These are phyloP conservation scores for Dysphania ambrosioides DNA, from an alignment of 148 eudicot genomes.

Conservation along the genomic window DNA sequence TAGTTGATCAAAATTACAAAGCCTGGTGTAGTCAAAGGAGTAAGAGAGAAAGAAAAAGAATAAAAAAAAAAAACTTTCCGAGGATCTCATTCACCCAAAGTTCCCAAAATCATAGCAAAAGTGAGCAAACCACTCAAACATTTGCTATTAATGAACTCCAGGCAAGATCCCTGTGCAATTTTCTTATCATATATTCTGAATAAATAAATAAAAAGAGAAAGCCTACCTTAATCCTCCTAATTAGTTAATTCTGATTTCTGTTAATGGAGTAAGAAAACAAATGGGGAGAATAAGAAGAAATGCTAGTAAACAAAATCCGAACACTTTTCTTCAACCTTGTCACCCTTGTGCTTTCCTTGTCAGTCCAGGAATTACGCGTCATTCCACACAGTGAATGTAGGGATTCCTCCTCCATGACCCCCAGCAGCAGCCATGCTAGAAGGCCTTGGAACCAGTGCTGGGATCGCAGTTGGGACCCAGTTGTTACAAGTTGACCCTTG, in stretches of 20 bases:
- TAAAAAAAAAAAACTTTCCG: slow-evolving; percentile 38
- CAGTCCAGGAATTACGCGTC: slow-evolving; percentile 31
- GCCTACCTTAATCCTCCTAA: slow-evolving; percentile 26
- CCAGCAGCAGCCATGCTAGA: slow-evolving; percentile 27
- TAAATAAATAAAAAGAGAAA: background rate
- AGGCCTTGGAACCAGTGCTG: slow-evolving; percentile 40
- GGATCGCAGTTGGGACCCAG: slow-evolving; percentile 73
- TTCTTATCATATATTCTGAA: slow-evolving; percentile 2
- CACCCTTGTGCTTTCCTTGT: background rate
- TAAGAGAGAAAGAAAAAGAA: background rate
- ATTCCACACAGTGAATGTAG: slow-evolving; percentile 68
- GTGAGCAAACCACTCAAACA: slow-evolving; percentile 24
- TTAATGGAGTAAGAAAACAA: slow-evolving; percentile 11
- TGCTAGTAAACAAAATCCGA: slow-evolving; percentile 12
- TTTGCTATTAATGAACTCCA: slow-evolving; percentile 49
- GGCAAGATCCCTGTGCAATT: slow-evolving; percentile 44
- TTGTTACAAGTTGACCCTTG: slow-evolving; percentile 48
- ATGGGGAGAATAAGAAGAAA: slow-evolving; percentile 24
- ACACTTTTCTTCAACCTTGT: background rate
- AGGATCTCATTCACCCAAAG: slow-evolving; percentile 52
- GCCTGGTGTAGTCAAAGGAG: slow-evolving; percentile 28
- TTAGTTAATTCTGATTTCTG: slow-evolving; percentile 21
- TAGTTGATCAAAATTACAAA: slow-evolving; percentile 51
- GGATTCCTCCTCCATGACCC: slow-evolving; percentile 26
- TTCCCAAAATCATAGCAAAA: slow-evolving; percentile 74